Base-by-base conservation (phyloP, 2,329 filamentous ascomycete genomes). In the Alternaria sp. region DNA sequence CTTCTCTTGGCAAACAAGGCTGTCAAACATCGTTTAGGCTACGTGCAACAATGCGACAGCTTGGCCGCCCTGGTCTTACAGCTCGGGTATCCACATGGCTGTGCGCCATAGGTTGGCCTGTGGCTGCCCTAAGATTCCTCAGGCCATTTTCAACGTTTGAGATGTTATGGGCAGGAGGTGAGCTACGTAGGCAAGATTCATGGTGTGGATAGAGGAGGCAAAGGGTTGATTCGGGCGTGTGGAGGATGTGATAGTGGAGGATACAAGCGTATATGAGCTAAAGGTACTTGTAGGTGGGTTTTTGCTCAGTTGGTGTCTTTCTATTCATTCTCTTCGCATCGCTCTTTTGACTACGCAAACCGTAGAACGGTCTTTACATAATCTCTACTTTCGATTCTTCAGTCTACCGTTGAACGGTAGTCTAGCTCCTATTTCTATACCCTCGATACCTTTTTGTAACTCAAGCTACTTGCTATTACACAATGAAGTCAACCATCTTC, bases 321-420 rank as follows among this genome's bases (percentile, higher is more conserved):
- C 15, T 12, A 21, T 56, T 54, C 54, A 51, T 61, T 65, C 62
- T 59, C 61, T 64, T 60, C 46, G 25, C 21, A 65, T 69, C 68
- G 51, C 52, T 74, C 69, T 52, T 56, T 47, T 36, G 25, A 64
- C 66, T 68, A 63, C 49, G 58, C 64, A 63, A 63, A 51, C 71
- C 67, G 71, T 74, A 68, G 72, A 74, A 57, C 72, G 65, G 70
- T 65, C 59, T 67, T 72, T 66, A 67, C 57, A 52, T 68, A 62
- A 69, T 71, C 59, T 43, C 23, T 66, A 64, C 57, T 66, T 54
- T 57, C 54, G 54, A 50, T 50, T 62, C 57, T 56, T 47, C 25
- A 40, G 25, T 32, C 12, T 1, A 44, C 70, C 69, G 73, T 74
- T 76, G 73, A 74, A 64, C 72, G 67, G 71, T 70, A 59, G 47